Evolutionary conservation across 1,284 basidiomycete genomes (phyloP).

Genomic region (Rhodotorula sp.): DNA sequence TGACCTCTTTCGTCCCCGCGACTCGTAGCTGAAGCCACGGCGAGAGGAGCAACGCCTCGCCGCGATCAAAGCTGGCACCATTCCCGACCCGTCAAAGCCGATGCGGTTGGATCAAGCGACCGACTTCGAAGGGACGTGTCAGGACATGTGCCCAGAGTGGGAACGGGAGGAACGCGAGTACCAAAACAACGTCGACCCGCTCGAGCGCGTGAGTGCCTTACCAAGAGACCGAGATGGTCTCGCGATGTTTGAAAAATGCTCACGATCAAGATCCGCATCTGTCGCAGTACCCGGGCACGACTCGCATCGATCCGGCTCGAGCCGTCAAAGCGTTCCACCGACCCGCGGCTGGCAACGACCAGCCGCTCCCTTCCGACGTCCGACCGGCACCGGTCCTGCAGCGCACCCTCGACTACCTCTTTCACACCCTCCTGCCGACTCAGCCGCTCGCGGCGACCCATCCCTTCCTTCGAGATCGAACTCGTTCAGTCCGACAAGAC

Average conservation of each 20-base stretch:
- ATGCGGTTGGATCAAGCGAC: constrained; percentile 83
- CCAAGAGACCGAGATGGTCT: no score
- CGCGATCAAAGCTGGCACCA: constrained; percentile 79
- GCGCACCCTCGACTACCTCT: constrained; percentile 90
- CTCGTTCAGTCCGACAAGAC: constrained; percentile 85
- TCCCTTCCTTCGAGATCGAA: constrained; percentile 88
- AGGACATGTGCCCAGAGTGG: constrained; percentile 91
- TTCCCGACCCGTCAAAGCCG: constrained; percentile 76
- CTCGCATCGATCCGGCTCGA: constrained; percentile 75
- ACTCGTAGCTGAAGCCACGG: constrained; percentile 53
- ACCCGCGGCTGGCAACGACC: constrained; percentile 81
- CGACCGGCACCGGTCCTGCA: constrained; percentile 81
- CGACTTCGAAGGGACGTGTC: constrained; percentile 84
- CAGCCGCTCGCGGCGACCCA: constrained; percentile 67
- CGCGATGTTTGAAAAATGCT: no score
- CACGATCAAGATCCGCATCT: no score
- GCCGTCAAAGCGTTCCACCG: constrained; percentile 96
- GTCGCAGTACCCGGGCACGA: constrained; percentile 50
- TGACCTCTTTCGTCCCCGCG: neutral
- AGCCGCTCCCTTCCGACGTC: constrained; percentile 82
- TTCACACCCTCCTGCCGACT: constrained; percentile 71
- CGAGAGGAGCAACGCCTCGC: constrained; percentile 71
- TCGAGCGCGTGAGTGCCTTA: constrained; percentile 70
- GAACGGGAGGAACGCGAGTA: constrained; percentile 88
- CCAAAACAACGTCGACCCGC: constrained; percentile 82